phyloP scores from a whole-genome alignment of 106 monocot species.

The Dioscorea zingiberensis region DNA sequence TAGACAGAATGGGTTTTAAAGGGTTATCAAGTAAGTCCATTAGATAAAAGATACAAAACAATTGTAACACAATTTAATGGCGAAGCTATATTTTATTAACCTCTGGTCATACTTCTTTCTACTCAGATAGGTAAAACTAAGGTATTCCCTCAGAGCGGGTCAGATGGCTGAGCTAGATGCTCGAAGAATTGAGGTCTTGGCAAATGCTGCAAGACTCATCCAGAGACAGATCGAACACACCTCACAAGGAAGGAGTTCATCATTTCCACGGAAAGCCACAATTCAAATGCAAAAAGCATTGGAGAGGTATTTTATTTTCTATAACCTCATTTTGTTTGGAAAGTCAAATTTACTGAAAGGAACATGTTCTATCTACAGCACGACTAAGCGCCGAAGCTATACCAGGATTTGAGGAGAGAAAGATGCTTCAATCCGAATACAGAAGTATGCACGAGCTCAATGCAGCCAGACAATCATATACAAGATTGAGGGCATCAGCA shows the following conservation, averaged over 20 bases:
- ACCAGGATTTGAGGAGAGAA: slow-evolving; percentile 72
- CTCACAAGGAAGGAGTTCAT: slow-evolving; percentile 75
- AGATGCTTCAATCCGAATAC: slow-evolving; percentile 82
- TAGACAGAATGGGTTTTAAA: slow-evolving; percentile 80
- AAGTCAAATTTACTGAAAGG: not conserved
- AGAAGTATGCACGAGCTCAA: slow-evolving; percentile 66
- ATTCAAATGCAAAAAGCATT: slow-evolving; percentile 64
- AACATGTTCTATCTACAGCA: slow-evolving; percentile 26
- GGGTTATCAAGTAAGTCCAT: slow-evolving; percentile 73
- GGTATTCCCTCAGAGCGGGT: slow-evolving; percentile 95
- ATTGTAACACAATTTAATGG: not conserved
- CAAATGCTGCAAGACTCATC: slow-evolving; percentile 68
- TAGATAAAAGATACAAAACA: not conserved
- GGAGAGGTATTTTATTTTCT: slow-evolving; percentile 58
- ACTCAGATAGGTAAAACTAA: slow-evolving; percentile 96
- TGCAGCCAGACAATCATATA: slow-evolving; percentile 41
- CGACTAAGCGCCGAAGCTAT: slow-evolving; percentile 65
- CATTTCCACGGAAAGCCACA: slow-evolving; percentile 37
- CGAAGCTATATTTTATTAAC: not conserved
- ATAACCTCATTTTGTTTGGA: not conserved
- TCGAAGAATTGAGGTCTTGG: slow-evolving; percentile 84
- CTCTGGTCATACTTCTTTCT: slow-evolving; percentile 2
- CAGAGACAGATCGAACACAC: slow-evolving; percentile 92
- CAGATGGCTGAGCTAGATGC: slow-evolving; percentile 99
- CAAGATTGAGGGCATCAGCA: slow-evolving; percentile 33